A percentile compares a stretch with the other conserved stretches of the same genome.
Conservation (phyloP, 768 basidiomycete genomes). For the Leccinum olivaceopallidum region DNA sequence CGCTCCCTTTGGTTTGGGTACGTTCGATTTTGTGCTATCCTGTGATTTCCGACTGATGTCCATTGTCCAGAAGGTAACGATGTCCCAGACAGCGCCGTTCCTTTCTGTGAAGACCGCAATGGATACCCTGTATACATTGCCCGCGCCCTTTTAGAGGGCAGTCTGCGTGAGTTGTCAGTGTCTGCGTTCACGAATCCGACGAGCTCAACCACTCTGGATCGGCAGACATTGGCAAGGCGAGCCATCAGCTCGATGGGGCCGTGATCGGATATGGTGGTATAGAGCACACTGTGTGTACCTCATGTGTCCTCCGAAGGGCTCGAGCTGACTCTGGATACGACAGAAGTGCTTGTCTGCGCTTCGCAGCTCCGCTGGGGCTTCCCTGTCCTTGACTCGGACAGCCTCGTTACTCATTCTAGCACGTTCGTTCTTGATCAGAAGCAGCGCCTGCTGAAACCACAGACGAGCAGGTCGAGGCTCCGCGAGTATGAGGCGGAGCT, state of each 20-base stretch:
- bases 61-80: slow-evolving; percentile 23
- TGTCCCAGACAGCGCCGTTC: slow-evolving; percentile 34
- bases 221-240: slow-evolving; percentile 37
- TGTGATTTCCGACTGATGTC: not conserved
- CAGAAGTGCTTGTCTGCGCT: slow-evolving; percentile 39
- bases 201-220: not conserved
- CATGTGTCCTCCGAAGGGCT: not conserved
- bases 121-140: slow-evolving; percentile 30
- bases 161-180: slow-evolving; percentile 24
- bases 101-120: slow-evolving; percentile 33
- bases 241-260: slow-evolving; percentile 32
- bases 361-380: slow-evolving; percentile 36
- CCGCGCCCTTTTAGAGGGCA: slow-evolving; percentile 32
- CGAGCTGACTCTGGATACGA: not conserved
- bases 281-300: slow-evolving; percentile 30
- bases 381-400: slow-evolving; percentile 10
- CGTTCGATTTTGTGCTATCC: not conserved
- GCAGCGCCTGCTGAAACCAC: slow-evolving; percentile 7
- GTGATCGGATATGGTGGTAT: slow-evolving; percentile 35
- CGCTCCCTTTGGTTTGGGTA: slow-evolving; percentile 34
- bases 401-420: slow-evolving; percentile 21
- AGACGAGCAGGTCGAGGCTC: not conserved
- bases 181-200: not conserved
- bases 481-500: slow-evolving; percentile 15
- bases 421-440: slow-evolving; percentile 34